Evolutionary conservation across 805 yeast species (phyloP).

Genomic region (Zygosaccharomyces kombuchaensis): DNA sequence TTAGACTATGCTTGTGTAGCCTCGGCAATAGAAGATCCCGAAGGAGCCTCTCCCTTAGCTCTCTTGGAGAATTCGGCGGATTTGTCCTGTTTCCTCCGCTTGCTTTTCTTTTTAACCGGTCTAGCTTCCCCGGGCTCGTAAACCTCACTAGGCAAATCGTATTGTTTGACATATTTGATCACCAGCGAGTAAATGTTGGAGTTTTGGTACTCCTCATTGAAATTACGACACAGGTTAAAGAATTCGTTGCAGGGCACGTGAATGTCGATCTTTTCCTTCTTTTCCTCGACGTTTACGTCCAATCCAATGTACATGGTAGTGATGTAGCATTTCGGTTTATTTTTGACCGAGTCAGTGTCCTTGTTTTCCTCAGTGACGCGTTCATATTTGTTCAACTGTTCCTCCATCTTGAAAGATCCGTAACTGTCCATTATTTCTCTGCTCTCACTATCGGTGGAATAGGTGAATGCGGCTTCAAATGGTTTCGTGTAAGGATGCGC

Average conservation of each 20-base stretch:
- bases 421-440: conserved; percentile 55
- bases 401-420: conserved; percentile 56
- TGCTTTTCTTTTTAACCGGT: conserved; percentile 58
- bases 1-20: conserved; percentile 13
- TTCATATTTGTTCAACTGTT: conserved; percentile 24
- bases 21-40: conserved; percentile 13
- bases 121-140: conserved; percentile 74
- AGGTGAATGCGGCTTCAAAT: conserved; percentile 52
- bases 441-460: conserved; percentile 50
- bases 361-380: conserved; percentile 38
- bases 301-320: conserved; percentile 82
- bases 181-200: conserved; percentile 49
- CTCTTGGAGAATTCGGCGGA: conserved; percentile 26
- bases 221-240: conserved; percentile 69
- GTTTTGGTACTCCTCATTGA: conserved; percentile 62
- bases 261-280: conserved; percentile 67
- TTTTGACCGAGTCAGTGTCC: conserved; percentile 29
- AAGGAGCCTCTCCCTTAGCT: conserved; percentile 29
- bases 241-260: conserved; percentile 90
- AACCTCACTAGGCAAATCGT: conserved; percentile 82
- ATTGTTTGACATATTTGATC: conserved; percentile 67
- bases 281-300: conserved; percentile 44
- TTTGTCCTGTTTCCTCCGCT: conserved; percentile 42
- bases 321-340: conserved; percentile 45
- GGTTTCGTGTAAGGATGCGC: conserved; percentile 91